Percentiles rank a stretch among this genome's conserved stretches.
phyloP scores from a whole-genome alignment of 768 basidiomycete genomes.

The Lyophyllum semitale region DNA sequence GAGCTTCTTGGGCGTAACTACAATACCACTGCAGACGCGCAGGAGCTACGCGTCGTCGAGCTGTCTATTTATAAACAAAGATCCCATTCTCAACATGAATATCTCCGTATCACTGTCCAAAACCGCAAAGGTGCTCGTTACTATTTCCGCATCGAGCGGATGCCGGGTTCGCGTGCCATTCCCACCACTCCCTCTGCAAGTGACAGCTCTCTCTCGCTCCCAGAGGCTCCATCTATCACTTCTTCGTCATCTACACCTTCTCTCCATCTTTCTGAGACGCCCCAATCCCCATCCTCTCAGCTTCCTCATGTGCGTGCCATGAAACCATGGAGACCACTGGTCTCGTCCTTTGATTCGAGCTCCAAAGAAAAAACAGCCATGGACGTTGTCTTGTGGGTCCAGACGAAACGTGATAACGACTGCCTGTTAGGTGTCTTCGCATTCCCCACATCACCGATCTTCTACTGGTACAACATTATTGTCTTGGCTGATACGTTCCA shows the following conservation, averaged over 20 bases:
- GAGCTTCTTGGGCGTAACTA: background rate
- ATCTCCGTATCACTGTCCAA: background rate
- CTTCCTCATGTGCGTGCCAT: background rate
- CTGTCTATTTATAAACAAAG: background rate
- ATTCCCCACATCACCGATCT: background rate
- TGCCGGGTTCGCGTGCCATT: background rate
- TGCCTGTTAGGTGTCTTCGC: background rate
- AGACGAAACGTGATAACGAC: background rate
- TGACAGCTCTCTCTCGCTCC: background rate
- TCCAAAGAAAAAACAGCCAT: background rate
- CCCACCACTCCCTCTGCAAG: background rate
- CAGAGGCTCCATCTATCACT: background rate
- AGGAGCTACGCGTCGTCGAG: background rate
- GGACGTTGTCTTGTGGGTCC: background rate
- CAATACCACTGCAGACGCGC: background rate
- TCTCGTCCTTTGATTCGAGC: background rate
- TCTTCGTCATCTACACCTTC: background rate
- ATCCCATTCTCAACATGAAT: background rate
- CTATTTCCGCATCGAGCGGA: background rate
- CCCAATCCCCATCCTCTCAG: too few species aligned
- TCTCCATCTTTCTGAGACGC: background rate
- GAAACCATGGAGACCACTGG: background rate
- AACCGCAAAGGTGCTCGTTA: background rate
- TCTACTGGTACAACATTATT: background rate
- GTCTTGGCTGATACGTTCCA: background rate